Conservation (phyloP, 441 rosid species). For the Pelargonium cotyledonis region DNA sequence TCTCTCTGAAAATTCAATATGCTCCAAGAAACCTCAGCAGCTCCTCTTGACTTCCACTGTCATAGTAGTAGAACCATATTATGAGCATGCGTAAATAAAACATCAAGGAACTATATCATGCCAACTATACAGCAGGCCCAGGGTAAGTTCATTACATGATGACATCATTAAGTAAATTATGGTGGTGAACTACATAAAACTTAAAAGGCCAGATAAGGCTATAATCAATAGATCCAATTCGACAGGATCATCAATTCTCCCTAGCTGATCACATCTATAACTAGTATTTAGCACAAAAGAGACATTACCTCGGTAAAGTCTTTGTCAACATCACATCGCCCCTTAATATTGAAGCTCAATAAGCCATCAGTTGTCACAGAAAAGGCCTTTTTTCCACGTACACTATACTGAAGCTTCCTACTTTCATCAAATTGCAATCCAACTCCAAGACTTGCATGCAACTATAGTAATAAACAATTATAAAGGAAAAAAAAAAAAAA, state of each 20-base stretch:
- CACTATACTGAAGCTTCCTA: slow-evolving; percentile 47
- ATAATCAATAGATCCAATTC: not conserved
- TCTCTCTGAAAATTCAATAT: slow-evolving; percentile 65
- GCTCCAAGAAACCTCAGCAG: slow-evolving; percentile 71
- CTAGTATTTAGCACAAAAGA: not conserved
- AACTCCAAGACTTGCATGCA: slow-evolving; percentile 51
- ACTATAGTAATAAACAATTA: slow-evolving; percentile 28
- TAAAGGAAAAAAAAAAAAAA: not conserved
- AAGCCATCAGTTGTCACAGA: slow-evolving; percentile 43
- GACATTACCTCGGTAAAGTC: slow-evolving; percentile 52
- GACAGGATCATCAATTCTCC: not conserved
- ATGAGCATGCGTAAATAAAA: not conserved
- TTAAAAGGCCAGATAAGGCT: not conserved
- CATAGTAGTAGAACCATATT: slow-evolving; percentile 13
- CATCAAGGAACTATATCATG: not conserved
- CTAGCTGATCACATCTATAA: slow-evolving; percentile 7
- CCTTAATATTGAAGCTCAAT: slow-evolving; percentile 64
- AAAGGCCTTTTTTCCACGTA: slow-evolving; percentile 67
- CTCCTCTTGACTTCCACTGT: slow-evolving; percentile 76
- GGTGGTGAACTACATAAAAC: too few species aligned
- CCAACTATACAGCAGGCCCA: not conserved
- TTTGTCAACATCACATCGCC: slow-evolving; percentile 55
- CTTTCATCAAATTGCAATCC: slow-evolving; percentile 67
- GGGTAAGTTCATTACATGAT: too few species aligned
- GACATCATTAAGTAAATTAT: too few species aligned